Evolutionary conservation across 2,329 filamentous ascomycete genomes (phyloP).

Genomic region (Aspergillus ochraceus): DNA sequence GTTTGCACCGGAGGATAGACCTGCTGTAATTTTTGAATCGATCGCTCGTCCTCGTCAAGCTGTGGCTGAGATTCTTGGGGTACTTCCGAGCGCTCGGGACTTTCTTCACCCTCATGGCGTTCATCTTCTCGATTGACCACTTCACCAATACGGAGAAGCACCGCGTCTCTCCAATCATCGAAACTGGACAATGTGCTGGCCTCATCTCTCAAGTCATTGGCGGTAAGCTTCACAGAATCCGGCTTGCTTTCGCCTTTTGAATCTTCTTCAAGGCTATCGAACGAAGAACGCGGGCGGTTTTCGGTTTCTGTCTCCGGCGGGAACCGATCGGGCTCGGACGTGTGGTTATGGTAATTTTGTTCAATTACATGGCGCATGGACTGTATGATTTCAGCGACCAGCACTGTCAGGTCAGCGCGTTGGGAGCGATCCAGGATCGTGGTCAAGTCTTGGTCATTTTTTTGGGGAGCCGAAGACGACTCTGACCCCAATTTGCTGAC

Average conservation of each 20-base stretch:
- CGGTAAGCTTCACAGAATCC: conserved; percentile 10
- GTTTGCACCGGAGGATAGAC: conserved; percentile 63
- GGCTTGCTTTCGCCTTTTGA: neutral
- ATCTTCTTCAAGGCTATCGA: conserved; percentile 2
- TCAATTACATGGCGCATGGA: conserved; percentile 42
- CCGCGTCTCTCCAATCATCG: conserved; percentile 73
- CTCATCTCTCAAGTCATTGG: conserved; percentile 54
- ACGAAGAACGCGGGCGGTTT: neutral
- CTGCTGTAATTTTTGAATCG: conserved; percentile 29
- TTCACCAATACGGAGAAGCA: conserved; percentile 71
- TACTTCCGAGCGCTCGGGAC: conserved; percentile 19
- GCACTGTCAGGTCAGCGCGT: conserved; percentile 43
- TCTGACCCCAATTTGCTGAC: conserved; percentile 29
- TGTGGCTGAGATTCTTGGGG: conserved; percentile 22
- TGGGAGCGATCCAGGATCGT: conserved; percentile 43
- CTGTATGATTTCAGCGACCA: conserved; percentile 41
- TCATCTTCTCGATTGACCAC: conserved; percentile 59
- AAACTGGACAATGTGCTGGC: conserved; percentile 68
- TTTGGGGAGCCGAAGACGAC: conserved; percentile 18
- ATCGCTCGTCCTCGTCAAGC: conserved; percentile 24
- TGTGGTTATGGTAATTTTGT: conserved; percentile 37
- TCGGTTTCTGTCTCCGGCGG: conserved; percentile 24
- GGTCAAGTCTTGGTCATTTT: conserved; percentile 41
- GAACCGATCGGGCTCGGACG: conserved; percentile 1
- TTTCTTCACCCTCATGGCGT: conserved; percentile 32